Conservation (phyloP, 2,329 filamentous ascomycete genomes). For the Diatrype stigma region DNA sequence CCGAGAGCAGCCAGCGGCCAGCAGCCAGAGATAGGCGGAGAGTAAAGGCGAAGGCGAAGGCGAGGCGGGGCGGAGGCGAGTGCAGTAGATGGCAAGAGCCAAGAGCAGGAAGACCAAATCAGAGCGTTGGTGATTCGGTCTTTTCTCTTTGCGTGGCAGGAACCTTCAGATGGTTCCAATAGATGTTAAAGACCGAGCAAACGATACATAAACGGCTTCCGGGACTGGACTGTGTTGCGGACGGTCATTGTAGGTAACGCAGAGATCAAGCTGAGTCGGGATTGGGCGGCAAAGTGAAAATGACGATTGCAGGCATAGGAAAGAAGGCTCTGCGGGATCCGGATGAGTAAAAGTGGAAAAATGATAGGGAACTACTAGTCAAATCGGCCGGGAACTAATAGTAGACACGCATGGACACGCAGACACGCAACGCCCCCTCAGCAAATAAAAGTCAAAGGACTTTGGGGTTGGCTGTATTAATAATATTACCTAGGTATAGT, state of each 20-base stretch:
- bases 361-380: neutral
- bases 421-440: neutral
- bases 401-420: too few relatives aligned
- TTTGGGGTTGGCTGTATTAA: neutral
- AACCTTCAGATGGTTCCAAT: conserved; percentile 30
- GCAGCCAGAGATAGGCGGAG: too few relatives aligned
- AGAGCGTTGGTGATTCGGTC: conserved; percentile 1
- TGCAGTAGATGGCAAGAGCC: neutral
- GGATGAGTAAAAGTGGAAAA: neutral
- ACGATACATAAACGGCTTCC: conserved; percentile 20
- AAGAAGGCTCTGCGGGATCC: neutral
- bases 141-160: conserved; percentile 13
- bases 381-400: neutral
- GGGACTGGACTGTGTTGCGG: conserved; percentile 18
- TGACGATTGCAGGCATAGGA: neutral
- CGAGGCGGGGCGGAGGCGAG: neutral
- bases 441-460: neutral
- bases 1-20: too few relatives aligned
- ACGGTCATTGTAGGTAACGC: conserved; percentile 23
- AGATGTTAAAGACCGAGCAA: conserved; percentile 29
- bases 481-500: too few relatives aligned
- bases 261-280: neutral
- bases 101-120: neutral
- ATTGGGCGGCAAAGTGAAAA: neutral
- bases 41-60: neutral